Evolutionary conservation across 208 protist genomes (phyloP).

Genomic region (Leishmania lainsoni): DNA sequence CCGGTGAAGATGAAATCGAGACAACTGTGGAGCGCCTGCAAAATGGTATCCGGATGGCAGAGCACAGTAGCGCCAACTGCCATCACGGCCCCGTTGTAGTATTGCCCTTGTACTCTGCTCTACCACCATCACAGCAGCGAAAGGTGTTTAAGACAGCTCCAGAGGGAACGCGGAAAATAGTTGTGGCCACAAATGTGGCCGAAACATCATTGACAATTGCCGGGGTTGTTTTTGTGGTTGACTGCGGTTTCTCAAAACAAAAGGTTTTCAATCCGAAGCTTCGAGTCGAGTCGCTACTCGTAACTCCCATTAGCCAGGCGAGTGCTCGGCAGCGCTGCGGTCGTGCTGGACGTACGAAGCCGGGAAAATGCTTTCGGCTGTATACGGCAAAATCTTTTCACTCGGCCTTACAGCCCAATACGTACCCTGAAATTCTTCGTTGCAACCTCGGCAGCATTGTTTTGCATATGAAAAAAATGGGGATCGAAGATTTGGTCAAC

Average conservation of each 20-base stretch:
- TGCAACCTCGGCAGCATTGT: slow-evolving; percentile 97
- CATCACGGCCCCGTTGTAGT: slow-evolving; percentile 89
- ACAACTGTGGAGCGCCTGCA: slow-evolving; percentile 96
- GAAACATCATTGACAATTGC: slow-evolving; percentile 99
- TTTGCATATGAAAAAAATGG: slow-evolving; percentile 97
- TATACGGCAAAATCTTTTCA: slow-evolving; percentile 97
- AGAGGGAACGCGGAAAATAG: slow-evolving; percentile 92
- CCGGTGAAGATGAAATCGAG: slow-evolving; percentile 99
- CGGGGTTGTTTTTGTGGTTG: slow-evolving; percentile 98
- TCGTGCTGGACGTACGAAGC: slow-evolving; percentile 93
- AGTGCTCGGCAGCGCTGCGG: slow-evolving; percentile 96
- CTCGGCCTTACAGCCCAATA: slow-evolving; percentile 91
- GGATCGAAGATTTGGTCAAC: slow-evolving; percentile 97
- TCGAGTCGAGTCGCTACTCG: slow-evolving; percentile 97
- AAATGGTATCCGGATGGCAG: slow-evolving; percentile 76
- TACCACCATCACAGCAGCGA: slow-evolving; percentile 97
- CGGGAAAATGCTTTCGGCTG: slow-evolving; percentile 98
- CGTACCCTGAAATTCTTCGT: slow-evolving; percentile 98
- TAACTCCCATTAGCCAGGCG: slow-evolving; percentile 97
- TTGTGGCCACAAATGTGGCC: slow-evolving; percentile 99
- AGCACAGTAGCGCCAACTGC: slow-evolving; percentile 74
- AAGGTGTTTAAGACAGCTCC: slow-evolving; percentile 96
- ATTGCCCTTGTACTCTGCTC: slow-evolving; percentile 97
- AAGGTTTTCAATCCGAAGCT: slow-evolving; percentile 98
- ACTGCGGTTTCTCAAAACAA: slow-evolving; percentile 98